A percentile compares a stretch with the other conserved stretches of the same genome.
phyloP scores from a whole-genome alignment of 2,329 filamentous ascomycete genomes.

The Domatiomyces globalis region DNA sequence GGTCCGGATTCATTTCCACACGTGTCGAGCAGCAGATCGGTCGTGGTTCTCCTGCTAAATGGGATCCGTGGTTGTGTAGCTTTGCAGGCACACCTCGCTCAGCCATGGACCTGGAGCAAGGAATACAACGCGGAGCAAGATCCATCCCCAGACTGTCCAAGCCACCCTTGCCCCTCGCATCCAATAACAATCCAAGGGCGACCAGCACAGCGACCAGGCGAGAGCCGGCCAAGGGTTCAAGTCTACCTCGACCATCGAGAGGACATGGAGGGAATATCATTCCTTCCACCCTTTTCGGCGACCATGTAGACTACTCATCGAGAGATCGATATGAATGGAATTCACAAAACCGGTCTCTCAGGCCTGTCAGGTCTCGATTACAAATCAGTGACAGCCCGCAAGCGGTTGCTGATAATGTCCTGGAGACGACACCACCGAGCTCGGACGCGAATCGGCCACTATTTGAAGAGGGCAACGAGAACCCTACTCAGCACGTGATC shows the following conservation, averaged over 20 bases:
- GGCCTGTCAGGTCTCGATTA: not conserved
- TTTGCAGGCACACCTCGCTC: not conserved
- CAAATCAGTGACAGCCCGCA: constrained; percentile 1
- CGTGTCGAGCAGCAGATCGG: not conserved
- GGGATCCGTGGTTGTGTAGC: not conserved
- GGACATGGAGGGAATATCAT: not conserved
- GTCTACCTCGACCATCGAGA: constrained; percentile 1
- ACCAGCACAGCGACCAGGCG: not conserved
- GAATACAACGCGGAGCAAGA: not conserved
- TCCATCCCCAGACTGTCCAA: not conserved
- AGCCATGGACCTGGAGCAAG: not conserved
- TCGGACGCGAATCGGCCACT: constrained; percentile 11
- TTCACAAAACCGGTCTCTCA: not conserved
- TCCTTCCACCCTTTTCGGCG: constrained; percentile 3
- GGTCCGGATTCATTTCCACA: not conserved
- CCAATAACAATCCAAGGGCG: not conserved
- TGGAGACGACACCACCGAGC: constrained; percentile 17
- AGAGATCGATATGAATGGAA: constrained; percentile 10
- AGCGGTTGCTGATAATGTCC: constrained; percentile 4
- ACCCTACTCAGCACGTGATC: constrained; percentile 1
- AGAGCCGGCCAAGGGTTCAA: constrained; percentile 1
- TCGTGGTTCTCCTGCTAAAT: not conserved
- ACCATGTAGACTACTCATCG: constrained; percentile 11
- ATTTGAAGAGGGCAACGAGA: constrained; percentile 13
- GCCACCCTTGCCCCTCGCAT: not conserved